Evolutionary conservation across 2,329 filamentous ascomycete genomes (phyloP).

Genomic region (Cladobotryum mycophilum): DNA sequence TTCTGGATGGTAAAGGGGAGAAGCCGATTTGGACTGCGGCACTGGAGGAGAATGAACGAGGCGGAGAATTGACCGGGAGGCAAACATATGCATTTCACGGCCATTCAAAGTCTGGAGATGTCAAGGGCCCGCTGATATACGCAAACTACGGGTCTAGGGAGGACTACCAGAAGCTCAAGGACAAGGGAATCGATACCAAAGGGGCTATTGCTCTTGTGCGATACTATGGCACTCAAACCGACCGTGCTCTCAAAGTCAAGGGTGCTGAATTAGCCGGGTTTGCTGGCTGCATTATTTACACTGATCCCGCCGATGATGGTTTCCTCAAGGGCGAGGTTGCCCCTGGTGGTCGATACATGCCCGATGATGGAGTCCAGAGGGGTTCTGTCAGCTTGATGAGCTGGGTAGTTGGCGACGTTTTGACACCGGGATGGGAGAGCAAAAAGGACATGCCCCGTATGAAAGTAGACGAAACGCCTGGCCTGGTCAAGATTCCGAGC

Average conservation of each 20-base stretch:
- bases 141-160: slow-evolving; percentile 84
- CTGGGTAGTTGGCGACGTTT: slow-evolving; percentile 82
- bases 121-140: slow-evolving; percentile 80
- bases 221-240: slow-evolving; percentile 67
- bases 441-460: slow-evolving; percentile 59
- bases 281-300: slow-evolving; percentile 84
- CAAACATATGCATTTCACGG: slow-evolving; percentile 82
- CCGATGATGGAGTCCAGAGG: slow-evolving; percentile 74
- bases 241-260: slow-evolving; percentile 78
- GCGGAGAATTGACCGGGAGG: slow-evolving; percentile 54
- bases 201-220: slow-evolving; percentile 81
- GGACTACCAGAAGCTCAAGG: slow-evolving; percentile 69
- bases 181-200: slow-evolving; percentile 65
- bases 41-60: slow-evolving; percentile 71
- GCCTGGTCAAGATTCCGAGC: slow-evolving; percentile 78
- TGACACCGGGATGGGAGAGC: slow-evolving; percentile 82
- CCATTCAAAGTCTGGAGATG: slow-evolving; percentile 79
- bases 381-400: slow-evolving; percentile 74
- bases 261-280: slow-evolving; percentile 83
- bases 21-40: slow-evolving; percentile 68
- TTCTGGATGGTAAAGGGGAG: slow-evolving; percentile 61
- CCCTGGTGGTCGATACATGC: slow-evolving; percentile 74
- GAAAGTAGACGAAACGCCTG: slow-evolving; percentile 62
- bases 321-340: slow-evolving; percentile 66
- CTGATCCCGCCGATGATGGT: slow-evolving; percentile 79